These are phyloP conservation scores for Cladosporium sp. DNA, from an alignment of 2,329 filamentous ascomycete species.

Conservation along the genomic window DNA sequence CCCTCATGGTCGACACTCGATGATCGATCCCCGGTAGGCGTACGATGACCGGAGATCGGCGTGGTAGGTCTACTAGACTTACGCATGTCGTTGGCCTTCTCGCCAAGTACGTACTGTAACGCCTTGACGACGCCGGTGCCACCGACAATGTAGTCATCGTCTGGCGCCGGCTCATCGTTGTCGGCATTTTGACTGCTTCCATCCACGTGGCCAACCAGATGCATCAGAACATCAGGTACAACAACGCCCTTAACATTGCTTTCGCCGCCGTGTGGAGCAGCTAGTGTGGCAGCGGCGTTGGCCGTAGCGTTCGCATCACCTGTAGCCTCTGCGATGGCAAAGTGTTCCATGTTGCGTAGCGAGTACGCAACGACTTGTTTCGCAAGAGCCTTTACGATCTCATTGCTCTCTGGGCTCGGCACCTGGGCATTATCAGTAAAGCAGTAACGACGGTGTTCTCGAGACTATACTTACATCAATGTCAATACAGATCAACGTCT, in stretches of 20 bases:
- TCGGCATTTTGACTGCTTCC: slow-evolving; percentile 54
- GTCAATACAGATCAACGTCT: slow-evolving; percentile 82
- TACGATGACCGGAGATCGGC: slow-evolving; percentile 48
- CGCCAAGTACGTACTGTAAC: slow-evolving; percentile 83
- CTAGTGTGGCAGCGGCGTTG: slow-evolving; percentile 46
- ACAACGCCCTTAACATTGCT: slow-evolving; percentile 57
- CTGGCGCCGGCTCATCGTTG: slow-evolving; percentile 69
- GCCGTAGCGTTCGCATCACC: slow-evolving; percentile 39
- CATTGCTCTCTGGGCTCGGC: slow-evolving; percentile 76
- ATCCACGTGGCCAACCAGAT: slow-evolving; percentile 75
- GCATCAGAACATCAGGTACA: slow-evolving; percentile 81
- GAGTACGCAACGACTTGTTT: slow-evolving; percentile 96
- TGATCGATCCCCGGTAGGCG: slow-evolving; percentile 33
- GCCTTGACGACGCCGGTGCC: slow-evolving; percentile 95
- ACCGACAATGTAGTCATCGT: slow-evolving; percentile 94
- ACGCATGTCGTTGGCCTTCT: slow-evolving; percentile 58
- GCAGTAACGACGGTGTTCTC: neutral
- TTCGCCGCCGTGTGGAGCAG: slow-evolving; percentile 45
- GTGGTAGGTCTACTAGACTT: slow-evolving; percentile 39
- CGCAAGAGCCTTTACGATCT: slow-evolving; percentile 86
- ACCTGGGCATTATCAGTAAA: slow-evolving; percentile 41
- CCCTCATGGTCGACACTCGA: slow-evolving; percentile 34
- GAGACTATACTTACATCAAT: slow-evolving; percentile 61
- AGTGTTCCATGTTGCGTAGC: slow-evolving; percentile 82
- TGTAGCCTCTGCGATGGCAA: slow-evolving; percentile 65